These are phyloP conservation scores for Pythium myriotylum DNA, from an alignment of 352 stramenopile genomes.

Conservation along the genomic window DNA sequence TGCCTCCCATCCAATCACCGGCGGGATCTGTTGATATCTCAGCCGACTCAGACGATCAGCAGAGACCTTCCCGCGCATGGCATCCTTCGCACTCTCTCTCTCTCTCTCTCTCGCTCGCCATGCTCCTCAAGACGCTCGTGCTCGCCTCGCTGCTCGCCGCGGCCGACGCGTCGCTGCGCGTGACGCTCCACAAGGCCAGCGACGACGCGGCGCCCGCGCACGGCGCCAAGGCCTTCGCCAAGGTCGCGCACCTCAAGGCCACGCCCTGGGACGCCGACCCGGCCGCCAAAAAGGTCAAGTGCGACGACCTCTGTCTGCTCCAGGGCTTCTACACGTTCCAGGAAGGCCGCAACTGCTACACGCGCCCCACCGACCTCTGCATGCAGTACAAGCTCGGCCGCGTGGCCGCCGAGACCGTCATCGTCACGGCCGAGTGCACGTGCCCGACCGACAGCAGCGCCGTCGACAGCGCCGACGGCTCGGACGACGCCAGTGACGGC, in stretches of 20 bases:
- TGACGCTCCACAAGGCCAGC: slow-evolving; percentile 14
- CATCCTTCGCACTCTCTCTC: too few relatives aligned
- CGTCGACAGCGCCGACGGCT: slow-evolving; percentile 5
- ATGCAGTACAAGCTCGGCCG: slow-evolving; percentile 57
- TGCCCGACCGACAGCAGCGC: slow-evolving; percentile 25
- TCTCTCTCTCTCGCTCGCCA: background rate
- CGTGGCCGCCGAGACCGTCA: slow-evolving; percentile 49
- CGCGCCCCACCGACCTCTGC: slow-evolving; percentile 54
- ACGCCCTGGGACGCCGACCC: slow-evolving; percentile 68
- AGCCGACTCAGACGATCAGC: too few relatives aligned
- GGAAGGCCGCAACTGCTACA: slow-evolving; percentile 60
- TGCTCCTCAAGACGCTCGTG: slow-evolving; percentile 5
- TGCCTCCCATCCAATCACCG: too few relatives aligned
- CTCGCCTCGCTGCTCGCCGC: slow-evolving; percentile 6
- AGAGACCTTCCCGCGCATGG: too few relatives aligned
- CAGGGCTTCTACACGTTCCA: slow-evolving; percentile 64
- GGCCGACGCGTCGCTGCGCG: slow-evolving; percentile 8
- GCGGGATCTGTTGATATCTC: too few relatives aligned
- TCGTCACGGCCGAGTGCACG: slow-evolving; percentile 59
- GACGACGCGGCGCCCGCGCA: background rate
- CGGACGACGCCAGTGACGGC: slow-evolving; percentile 7
- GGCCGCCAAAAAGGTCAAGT: slow-evolving; percentile 51
- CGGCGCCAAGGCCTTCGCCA: slow-evolving; percentile 27
- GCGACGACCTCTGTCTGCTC: slow-evolving; percentile 60
- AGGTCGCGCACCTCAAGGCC: slow-evolving; percentile 48